These are phyloP conservation scores for Pyricularia pennisetigena DNA, from an alignment of 2,329 filamentous ascomycete genomes.

Conservation along the genomic window DNA sequence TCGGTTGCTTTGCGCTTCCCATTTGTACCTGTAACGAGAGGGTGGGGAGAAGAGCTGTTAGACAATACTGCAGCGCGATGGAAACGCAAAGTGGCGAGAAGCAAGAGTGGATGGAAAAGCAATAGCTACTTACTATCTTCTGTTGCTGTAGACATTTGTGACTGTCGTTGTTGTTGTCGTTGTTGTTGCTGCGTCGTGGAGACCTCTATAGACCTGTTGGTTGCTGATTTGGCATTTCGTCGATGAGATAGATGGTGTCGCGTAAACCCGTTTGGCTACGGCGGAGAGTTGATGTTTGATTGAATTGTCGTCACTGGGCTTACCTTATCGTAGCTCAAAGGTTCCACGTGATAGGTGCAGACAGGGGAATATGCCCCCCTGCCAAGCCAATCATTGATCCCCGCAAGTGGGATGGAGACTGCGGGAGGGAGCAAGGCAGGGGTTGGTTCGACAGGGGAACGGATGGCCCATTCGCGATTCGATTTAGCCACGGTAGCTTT, in stretches of 20 bases:
- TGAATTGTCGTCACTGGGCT: not conserved
- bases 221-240: not conserved
- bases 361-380: not conserved
- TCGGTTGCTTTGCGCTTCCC: constrained; percentile 66
- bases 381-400: not conserved
- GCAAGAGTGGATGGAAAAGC: not conserved
- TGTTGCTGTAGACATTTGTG: not conserved
- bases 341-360: not conserved
- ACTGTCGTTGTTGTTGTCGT: not conserved
- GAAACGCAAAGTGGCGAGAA: not conserved
- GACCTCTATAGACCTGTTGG: not conserved
- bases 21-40: constrained; percentile 22
- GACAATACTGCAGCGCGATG: not conserved
- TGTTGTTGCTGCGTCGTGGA: constrained; percentile 8
- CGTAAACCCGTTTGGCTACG: not conserved
- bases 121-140: constrained; percentile 12
- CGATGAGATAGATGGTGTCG: not conserved
- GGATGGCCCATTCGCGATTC: not conserved
- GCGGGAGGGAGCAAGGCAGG: not conserved
- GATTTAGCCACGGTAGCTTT: not conserved
- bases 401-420: not conserved
- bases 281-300: not conserved
- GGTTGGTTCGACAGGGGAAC: not conserved
- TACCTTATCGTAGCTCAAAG: not conserved
- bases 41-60: not conserved